Evolutionary conservation across 2,329 filamentous ascomycete genomes (phyloP), one percentile per base, ranked within the genome.

Genomic region (Penicillium sp.): DNA sequence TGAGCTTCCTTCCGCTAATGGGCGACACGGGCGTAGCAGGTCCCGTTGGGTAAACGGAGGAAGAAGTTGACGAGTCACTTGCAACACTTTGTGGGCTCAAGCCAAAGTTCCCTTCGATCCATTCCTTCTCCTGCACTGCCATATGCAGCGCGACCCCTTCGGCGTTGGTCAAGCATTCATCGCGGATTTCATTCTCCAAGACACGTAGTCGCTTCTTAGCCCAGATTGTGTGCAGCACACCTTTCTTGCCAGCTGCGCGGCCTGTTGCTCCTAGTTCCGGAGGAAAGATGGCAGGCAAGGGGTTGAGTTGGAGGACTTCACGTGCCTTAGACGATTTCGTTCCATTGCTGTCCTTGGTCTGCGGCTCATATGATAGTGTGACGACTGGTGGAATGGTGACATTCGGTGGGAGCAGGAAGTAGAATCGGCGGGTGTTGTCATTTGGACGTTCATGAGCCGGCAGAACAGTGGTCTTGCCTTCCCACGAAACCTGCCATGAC

Each of bases 181-280:
- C 80, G 10, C 85, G 86, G 68, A 96, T 94, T 80, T 97, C 93
- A 60, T 83, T 83, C 55, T 92, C 86, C 52, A 97, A 80, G 64
- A 90, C 88, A 35, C 87, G 86, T 26, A 97, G 79, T 45, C 93
- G 83, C 75, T 91, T 89, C 81, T 93, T 93, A 19, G 91, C 93
- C 92, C 93, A 97, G 60, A 94, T 87, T 1, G 92, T 96, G 73
- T 96, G 93, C 61, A 97, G 78, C 1, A 96, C 91, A 1, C 93
- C 93, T 64, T 91, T 90, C 69, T 88, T 88, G 7, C 91, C 91
- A 0, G 87, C 85, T 22, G 87, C 81, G 26, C 85, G 82, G 11
- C 86, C 85, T 25, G 86, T 89, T 3, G 85, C 84, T 1, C 90
- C 89, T 26, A 96, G 81, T 61, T 89, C 89, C 0, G 89, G 86